These are phyloP conservation scores for Fusarium subtropicale DNA, from an alignment of 2,329 filamentous ascomycete genomes.

Conservation along the genomic window DNA sequence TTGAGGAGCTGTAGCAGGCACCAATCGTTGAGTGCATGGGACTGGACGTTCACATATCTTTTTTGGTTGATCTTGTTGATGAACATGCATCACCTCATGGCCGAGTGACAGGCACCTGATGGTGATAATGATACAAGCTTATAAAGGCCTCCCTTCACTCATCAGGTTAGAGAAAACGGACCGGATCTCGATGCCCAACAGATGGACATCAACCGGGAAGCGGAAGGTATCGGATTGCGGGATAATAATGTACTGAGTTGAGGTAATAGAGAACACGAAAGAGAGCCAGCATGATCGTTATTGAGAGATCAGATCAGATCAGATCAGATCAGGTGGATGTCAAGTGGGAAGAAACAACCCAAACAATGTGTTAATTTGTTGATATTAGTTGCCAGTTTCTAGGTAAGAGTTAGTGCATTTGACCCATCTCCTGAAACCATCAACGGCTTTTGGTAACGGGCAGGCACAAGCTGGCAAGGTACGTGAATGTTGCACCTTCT, in stretches of 20 bases:
- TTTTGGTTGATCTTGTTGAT: slow-evolving; percentile 14
- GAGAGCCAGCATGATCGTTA: neutral
- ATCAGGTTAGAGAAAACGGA: slow-evolving; percentile 30
- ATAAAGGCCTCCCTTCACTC: slow-evolving; percentile 28
- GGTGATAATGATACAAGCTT: slow-evolving; percentile 9
- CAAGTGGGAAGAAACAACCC: neutral
- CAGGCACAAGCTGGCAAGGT: slow-evolving; percentile 8
- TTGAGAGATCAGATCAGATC: neutral
- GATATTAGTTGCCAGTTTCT: neutral
- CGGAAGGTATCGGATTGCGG: slow-evolving; percentile 38
- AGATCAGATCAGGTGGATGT: neutral
- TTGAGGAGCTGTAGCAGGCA: slow-evolving; percentile 17
- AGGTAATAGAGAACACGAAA: slow-evolving; percentile 17
- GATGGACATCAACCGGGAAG: slow-evolving; percentile 16
- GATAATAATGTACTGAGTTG: slow-evolving; percentile 21
- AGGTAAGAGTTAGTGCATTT: neutral
- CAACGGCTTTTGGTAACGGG: slow-evolving; percentile 27
- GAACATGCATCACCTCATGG: slow-evolving; percentile 28
- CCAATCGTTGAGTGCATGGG: slow-evolving; percentile 20
- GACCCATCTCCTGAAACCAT: neutral
- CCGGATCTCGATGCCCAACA: slow-evolving; percentile 34
- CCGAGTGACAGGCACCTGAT: slow-evolving; percentile 29
- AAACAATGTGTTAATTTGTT: neutral
- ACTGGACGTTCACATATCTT: slow-evolving; percentile 32
- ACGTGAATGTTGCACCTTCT: slow-evolving; percentile 4